phyloP scores from a whole-genome alignment of 805 yeast species.

The Sugiyamaella valdiviana region DNA sequence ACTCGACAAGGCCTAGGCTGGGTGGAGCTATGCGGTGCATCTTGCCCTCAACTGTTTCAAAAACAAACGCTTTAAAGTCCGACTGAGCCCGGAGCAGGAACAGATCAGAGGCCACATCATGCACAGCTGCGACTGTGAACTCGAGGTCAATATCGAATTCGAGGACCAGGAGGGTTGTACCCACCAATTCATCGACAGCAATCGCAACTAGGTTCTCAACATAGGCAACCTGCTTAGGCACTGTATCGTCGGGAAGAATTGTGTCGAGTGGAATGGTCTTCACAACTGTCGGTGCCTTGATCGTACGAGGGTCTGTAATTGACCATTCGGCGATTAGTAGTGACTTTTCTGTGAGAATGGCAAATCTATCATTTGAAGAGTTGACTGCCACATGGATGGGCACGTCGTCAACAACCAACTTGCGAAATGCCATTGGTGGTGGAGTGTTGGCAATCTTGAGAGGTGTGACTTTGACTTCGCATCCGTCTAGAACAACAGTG shows the following conservation, averaged over 20 bases:
- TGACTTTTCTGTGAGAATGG: constrained; percentile 46
- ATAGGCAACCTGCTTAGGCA: constrained; percentile 53
- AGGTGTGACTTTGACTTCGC: constrained; percentile 67
- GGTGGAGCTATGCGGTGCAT: constrained; percentile 20
- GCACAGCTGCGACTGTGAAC: constrained; percentile 2
- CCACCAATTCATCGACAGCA: constrained; percentile 32
- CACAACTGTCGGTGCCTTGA: constrained; percentile 14
- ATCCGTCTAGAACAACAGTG: constrained; percentile 76
- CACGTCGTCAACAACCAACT: constrained; percentile 47
- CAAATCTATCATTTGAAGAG: constrained; percentile 51
- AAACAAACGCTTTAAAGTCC: constrained; percentile 39
- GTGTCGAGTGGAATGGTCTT: constrained; percentile 8
- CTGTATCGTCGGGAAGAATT: constrained; percentile 6
- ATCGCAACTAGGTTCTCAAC: constrained; percentile 52
- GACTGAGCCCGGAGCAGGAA: constrained; percentile 52
- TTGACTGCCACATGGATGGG: constrained; percentile 63
- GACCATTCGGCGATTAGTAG: constrained; percentile 42
- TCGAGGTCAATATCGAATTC: not conserved
- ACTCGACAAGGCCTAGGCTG: constrained; percentile 29
- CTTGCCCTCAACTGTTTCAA: constrained; percentile 57
- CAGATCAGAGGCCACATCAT: constrained; percentile 45
- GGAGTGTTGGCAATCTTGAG: constrained; percentile 82
- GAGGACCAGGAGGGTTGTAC: constrained; percentile 2
- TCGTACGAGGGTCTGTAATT: constrained; percentile 3
- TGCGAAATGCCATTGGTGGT: constrained; percentile 82